Base-by-base conservation (phyloP, 805 yeast genomes). In the Zygotorulaspora florentina region DNA sequence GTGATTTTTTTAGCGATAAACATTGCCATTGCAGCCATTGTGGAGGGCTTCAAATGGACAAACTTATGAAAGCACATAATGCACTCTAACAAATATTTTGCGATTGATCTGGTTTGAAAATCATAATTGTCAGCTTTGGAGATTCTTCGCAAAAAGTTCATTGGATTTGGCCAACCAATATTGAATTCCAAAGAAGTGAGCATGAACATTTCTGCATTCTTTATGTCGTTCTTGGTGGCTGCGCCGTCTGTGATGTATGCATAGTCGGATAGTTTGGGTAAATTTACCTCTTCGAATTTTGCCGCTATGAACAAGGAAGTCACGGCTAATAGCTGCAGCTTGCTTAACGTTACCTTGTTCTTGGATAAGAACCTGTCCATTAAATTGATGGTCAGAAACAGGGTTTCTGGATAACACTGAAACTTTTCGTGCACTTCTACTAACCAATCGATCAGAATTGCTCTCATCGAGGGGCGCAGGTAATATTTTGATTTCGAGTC, bases 111-210 rank as follows among this genome's bases (percentile, higher is more conserved):
- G 35, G 89, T 79, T 59, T 81, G 84, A 43, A 84, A 81, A 64
- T 88, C 93, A 66, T 88, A 89, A 59, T 84, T 87, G 66, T 89
- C 96, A 37, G 96, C 96, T 60, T 86, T 87, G 30, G 96, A 86
- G 36, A 88, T 84, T 61, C 96, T 76, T 61, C 96, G 77, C 59
- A 89, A 70, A 61, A 89, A 90, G 66, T 87, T 87, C 83, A 88
- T 81, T 40, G 96, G 96, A 62, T 85, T 87, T 31, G 96, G 95
- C 64, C 84, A 85, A 53, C 85, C 81, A 60, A 89, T 73, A 61
- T 87, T 82, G 66, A 85, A 90, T 47, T 80, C 73, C 44, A 89
- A 71, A 39, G 80, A 77, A 45, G 85, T 81, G 45, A 90, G 68
- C 50, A 90, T 83, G 57, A 77, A 82, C 66, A 83, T 80, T 68